Evolutionary conservation across 768 basidiomycete genomes (phyloP), one percentile per base, ranked within the genome.

Genomic region (Daedaleopsis nitida): DNA sequence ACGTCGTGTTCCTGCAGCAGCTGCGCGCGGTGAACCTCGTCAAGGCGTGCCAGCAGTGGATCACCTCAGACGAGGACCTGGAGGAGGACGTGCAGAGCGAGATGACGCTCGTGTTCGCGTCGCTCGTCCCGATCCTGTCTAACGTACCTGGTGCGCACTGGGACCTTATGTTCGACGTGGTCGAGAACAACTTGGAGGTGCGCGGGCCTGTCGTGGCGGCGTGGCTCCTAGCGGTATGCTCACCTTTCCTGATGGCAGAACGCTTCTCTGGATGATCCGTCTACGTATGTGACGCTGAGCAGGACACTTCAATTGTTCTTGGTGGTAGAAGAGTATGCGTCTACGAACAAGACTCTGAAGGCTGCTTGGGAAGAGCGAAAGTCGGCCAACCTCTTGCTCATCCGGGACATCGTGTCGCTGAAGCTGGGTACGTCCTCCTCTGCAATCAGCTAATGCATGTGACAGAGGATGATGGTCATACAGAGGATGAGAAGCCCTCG

Each of bases 161-260:
- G 97, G 91, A 93, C 52, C 83, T 95, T 37, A 85, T 95, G 5
- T 96, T 92, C 71, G 95, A 98, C 70, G 73, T 98, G 16, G 70
- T 96, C 13, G 95, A 96, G 73, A 90, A 81, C 60, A 92, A 91
- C 67, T 78, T 98, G 3, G 96, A 98, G 83, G 94, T 94, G 58
- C 47, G 81, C 9, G 7, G 21, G 10, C 13, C 9, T 13, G 12
- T n/a, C 13, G 12, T 8, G 8, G 21, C 23, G 9, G 24, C 14
- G 45, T 14, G 19, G 47, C 9, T 23, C 19, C 47, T 49, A 11
- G 24, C 47, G 10, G 3, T 53, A 32, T 32, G 27, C 27, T 32
- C 27, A 32, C 27, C 7, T 32, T 32, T 32, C 27, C 27, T 7
- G 27, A 32, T 32, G 3, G 17, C 50, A 92, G 92, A 82, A 78